Evolutionary conservation across 2,329 filamentous ascomycete genomes (phyloP), one percentile per base, ranked within the genome.

Genomic region (Neopestalotiopsis sp.): DNA sequence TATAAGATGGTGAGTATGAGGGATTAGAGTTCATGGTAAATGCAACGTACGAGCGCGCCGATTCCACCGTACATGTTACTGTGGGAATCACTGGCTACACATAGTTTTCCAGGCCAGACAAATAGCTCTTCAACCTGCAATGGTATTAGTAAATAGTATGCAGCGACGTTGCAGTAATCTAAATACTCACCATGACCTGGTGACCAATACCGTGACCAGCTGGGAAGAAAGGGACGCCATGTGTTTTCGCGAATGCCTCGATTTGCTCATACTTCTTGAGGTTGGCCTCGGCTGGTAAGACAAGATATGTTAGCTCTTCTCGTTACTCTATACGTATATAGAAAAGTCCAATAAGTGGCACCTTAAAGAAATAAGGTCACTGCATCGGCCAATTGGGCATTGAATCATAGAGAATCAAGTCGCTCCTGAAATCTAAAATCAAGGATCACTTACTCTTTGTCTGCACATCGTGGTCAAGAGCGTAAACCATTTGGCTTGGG

Each of bases 381-480:
- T 28, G 24, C 24, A 28, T 28, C 3, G 24, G 24, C 24, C 24
- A 28, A 28, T 28, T 28, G 10, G 5, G 10, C 34, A 38, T 38
- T 10, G 10, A 10, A 10, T 38, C 34, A 10, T 38, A 38, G 10
- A 7, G 34, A 10, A 38, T 38, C 34, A 38, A 38, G 34, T 38
- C 10, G 24, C 10, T 38, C 10, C 34, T 38, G 34, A 7, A 38
- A 24, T 24, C 24, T 28, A 28, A 28, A 7, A 10, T 38, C 6
- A 38, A 38, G 34, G 10, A 38, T 38, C 0, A 38, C 34, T 38
- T 38, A 38, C 34, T 52, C 45, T 52, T 52, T 17, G 45, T 52
- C 77, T 97, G 93, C 0, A 97, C 92, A 74, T 97, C 94, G 77
- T 97, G 95, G 75, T 97, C 94, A 1, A 97, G 82, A 0, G 93